A percentile compares a stretch with the other conserved stretches of the same genome.
Evolutionary conservation across 495 filamentous ascomycete species (phyloP).

Genomic region (Podospora comata): DNA sequence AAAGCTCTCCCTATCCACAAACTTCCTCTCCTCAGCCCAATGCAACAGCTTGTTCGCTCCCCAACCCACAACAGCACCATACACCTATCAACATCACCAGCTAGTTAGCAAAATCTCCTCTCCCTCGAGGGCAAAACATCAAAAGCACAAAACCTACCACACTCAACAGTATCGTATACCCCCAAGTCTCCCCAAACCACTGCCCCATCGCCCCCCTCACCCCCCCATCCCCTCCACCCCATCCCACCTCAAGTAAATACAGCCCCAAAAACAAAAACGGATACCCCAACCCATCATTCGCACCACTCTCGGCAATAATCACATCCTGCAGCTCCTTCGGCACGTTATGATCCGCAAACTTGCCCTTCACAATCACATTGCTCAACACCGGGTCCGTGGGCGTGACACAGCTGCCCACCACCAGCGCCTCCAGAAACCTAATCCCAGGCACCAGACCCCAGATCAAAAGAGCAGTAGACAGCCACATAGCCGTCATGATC

Average conservation of each 20-base stretch:
- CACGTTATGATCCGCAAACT: slow-evolving; percentile 87
- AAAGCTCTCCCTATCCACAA: slow-evolving; percentile 87
- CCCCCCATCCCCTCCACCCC: slow-evolving; percentile 52
- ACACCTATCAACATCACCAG: slow-evolving; percentile 35
- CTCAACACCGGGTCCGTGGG: slow-evolving; percentile 90
- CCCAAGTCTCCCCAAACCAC: slow-evolving; percentile 89
- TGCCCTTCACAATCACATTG: slow-evolving; percentile 89
- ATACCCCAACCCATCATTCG: slow-evolving; percentile 92
- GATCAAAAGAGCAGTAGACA: slow-evolving; percentile 72
- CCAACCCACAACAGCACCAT: slow-evolving; percentile 76
- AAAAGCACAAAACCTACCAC: slow-evolving; percentile 31
- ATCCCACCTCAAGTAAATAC: slow-evolving; percentile 70
- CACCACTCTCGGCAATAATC: slow-evolving; percentile 85
- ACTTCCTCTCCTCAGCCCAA: slow-evolving; percentile 77
- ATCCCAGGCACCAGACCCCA: slow-evolving; percentile 76
- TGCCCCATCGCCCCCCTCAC: slow-evolving; percentile 67
- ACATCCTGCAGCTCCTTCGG: slow-evolving; percentile 78
- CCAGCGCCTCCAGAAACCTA: slow-evolving; percentile 71
- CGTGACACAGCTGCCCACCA: slow-evolving; percentile 78
- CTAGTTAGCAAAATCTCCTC: too few species aligned
- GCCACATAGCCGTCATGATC: slow-evolving; percentile 86
- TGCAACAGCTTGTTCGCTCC: slow-evolving; percentile 76
- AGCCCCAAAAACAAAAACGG: slow-evolving; percentile 84
- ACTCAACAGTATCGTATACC: slow-evolving; percentile 77
- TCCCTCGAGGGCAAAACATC: too few species aligned